These are phyloP conservation scores for Crithidia brevicula DNA, from an alignment of 208 protist genomes.

Conservation along the genomic window DNA sequence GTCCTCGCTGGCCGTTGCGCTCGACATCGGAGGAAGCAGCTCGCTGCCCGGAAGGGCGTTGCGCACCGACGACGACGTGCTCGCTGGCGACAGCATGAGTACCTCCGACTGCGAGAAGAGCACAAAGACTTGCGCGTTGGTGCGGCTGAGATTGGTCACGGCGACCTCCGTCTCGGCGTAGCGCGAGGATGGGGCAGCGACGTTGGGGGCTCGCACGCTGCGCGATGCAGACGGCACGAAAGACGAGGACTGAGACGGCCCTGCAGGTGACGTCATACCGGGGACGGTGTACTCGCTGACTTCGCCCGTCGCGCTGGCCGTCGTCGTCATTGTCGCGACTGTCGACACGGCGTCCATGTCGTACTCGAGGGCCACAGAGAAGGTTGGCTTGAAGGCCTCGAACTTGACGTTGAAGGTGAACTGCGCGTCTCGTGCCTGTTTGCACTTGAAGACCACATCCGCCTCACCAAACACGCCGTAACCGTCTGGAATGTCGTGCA, in stretches of 20 bases:
- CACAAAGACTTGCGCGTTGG: slow-evolving; percentile 34
- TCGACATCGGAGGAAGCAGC: slow-evolving; percentile 11
- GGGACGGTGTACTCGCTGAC: not conserved
- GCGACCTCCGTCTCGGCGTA: slow-evolving; percentile 27
- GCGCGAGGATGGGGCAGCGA: slow-evolving; percentile 5
- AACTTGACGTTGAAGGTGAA: slow-evolving; percentile 76
- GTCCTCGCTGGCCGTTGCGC: slow-evolving; percentile 8
- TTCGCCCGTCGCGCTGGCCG: slow-evolving; percentile 2
- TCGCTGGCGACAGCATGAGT: slow-evolving; percentile 24
- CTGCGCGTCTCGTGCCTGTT: slow-evolving; percentile 78
- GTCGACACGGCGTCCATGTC: slow-evolving; percentile 29
- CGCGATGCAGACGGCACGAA: not conserved
- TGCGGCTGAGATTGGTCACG: slow-evolving; percentile 32
- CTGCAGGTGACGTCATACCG: slow-evolving; percentile 16
- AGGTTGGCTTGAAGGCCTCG: slow-evolving; percentile 64
- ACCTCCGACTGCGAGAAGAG: slow-evolving; percentile 49
- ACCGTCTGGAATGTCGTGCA: slow-evolving; percentile 42
- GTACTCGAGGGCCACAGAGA: slow-evolving; percentile 52
- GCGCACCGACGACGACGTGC: not conserved
- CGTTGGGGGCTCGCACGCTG: not conserved
- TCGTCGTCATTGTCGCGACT: slow-evolving; percentile 2
- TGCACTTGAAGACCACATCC: slow-evolving; percentile 87
- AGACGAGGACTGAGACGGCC: not conserved
- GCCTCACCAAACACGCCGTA: slow-evolving; percentile 59
- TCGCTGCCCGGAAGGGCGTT: slow-evolving; percentile 1